Conservation (phyloP, 1,139 yeast genomes). For the Hyphopichia pseudoburtonii region DNA sequence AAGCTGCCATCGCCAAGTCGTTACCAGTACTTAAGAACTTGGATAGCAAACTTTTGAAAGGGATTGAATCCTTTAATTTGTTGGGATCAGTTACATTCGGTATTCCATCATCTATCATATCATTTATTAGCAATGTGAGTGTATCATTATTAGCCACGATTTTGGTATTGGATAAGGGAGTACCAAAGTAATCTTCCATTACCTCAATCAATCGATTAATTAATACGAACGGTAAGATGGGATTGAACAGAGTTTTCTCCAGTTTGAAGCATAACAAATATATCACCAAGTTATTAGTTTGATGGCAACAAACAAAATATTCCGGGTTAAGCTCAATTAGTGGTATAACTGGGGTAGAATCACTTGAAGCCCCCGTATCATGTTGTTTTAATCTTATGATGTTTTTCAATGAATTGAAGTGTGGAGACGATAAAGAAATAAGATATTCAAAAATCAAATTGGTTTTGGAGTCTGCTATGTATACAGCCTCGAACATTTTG, state of each 20-base stretch:
- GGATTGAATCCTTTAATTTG: conserved; percentile 67
- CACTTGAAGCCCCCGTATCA: conserved; percentile 5
- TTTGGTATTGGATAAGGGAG: conserved; percentile 55
- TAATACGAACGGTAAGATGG: conserved; percentile 58
- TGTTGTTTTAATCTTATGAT: conserved; percentile 18
- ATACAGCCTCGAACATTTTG: conserved; percentile 51
- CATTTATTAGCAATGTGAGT: conserved; percentile 47
- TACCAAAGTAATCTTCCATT: conserved; percentile 58
- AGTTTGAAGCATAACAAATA: conserved; percentile 25
- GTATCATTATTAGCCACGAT: conserved; percentile 68
- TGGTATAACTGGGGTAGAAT: conserved; percentile 13
- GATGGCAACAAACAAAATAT: conserved; percentile 25
- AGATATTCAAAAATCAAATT: conserved; percentile 60
- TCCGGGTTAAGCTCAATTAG: conserved; percentile 30
- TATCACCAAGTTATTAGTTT: conserved; percentile 23
- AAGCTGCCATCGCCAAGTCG: conserved; percentile 27
- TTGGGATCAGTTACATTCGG: conserved; percentile 77
- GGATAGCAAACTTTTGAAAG: conserved; percentile 48
- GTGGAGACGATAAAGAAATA: conserved; percentile 50
- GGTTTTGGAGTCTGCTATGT: conserved; percentile 58
- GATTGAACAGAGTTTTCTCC: conserved; percentile 22
- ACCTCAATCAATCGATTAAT: conserved; percentile 50
- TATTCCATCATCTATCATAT: conserved; percentile 74
- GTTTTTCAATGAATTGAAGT: conserved; percentile 40
- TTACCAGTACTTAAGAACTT: conserved; percentile 37